Evolutionary conservation across 306 rosid genomes (phyloP).

Genomic region (Heteromeles arbutifolia): DNA sequence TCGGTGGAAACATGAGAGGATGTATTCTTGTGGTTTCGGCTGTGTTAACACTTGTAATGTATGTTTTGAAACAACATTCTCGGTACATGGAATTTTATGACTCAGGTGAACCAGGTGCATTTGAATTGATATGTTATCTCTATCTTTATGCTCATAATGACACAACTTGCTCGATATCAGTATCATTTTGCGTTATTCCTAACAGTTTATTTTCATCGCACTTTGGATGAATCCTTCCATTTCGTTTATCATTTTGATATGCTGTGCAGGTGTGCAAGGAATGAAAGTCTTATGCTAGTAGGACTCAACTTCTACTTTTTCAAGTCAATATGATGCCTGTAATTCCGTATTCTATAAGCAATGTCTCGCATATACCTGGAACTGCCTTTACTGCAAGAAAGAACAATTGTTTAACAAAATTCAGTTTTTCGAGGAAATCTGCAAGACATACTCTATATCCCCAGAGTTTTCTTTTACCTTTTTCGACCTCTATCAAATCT

Average conservation of each 20-base stretch:
- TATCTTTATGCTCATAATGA: not conserved
- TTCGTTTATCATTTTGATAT: not conserved
- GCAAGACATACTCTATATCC: constrained; percentile 34
- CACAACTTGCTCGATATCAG: constrained; percentile 4
- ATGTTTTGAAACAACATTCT: not conserved
- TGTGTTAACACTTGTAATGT: not conserved
- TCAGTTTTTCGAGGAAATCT: constrained; percentile 49
- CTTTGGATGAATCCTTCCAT: not conserved
- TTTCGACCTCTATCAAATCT: constrained; percentile 40
- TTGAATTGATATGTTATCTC: not conserved
- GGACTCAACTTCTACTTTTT: constrained; percentile 20
- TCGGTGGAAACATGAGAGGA: not conserved
- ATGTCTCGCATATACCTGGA: constrained; percentile 66
- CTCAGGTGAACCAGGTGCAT: not conserved
- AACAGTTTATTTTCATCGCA: not conserved
- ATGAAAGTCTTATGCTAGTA: constrained; percentile 31
- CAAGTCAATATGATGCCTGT: constrained; percentile 54
- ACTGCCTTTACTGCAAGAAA: constrained; percentile 46
- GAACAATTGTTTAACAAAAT: constrained; percentile 40
- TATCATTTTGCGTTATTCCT: not conserved
- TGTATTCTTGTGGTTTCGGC: not conserved
- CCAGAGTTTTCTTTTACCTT: constrained; percentile 48
- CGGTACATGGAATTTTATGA: not conserved
- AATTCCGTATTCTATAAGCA: constrained; percentile 58
- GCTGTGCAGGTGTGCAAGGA: constrained; percentile 34